Percentiles rank a stretch among this genome's conserved stretches.
Conservation (phyloP, 176 grass and related monocot species). For the Tuctoria greenei region DNA sequence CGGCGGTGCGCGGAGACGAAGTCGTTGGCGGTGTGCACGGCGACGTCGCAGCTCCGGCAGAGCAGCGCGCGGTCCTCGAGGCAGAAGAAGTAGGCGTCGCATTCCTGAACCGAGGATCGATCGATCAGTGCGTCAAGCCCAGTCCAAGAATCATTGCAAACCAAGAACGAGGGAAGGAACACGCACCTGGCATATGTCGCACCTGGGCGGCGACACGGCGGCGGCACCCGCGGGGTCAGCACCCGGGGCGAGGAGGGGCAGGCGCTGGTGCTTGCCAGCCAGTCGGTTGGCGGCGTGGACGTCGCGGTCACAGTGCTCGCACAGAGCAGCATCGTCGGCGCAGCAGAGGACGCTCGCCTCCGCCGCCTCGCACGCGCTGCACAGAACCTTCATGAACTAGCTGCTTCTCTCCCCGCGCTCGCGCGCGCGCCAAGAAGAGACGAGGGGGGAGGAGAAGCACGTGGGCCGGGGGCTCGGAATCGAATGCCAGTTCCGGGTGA, state of each 20-base stretch:
- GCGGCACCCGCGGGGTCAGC: background rate
- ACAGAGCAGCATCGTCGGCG: constrained; percentile 81
- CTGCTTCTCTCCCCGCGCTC: background rate
- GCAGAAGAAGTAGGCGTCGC: constrained; percentile 96
- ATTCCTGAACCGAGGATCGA: constrained; percentile 20
- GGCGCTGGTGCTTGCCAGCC: constrained; percentile 77
- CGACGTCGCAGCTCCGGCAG: constrained; percentile 84
- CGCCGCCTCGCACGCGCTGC: constrained; percentile 80
- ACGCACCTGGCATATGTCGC: constrained; percentile 79
- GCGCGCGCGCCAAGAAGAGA: background rate
- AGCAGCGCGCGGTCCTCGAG: constrained; percentile 88
- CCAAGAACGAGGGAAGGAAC: background rate
- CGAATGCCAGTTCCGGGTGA: background rate
- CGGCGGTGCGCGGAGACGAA: constrained; percentile 78
- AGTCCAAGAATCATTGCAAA: background rate
- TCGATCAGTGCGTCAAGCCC: background rate
- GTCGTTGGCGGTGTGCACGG: constrained; percentile 83
- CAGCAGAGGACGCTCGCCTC: constrained; percentile 87
- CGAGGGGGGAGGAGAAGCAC: background rate
- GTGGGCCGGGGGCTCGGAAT: background rate
- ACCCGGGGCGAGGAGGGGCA: constrained; percentile 49
- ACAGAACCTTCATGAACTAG: constrained; percentile 70
- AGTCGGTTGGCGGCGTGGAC: constrained; percentile 78
- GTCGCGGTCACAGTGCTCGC: constrained; percentile 62
- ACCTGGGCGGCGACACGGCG: constrained; percentile 50